phyloP scores from a whole-genome alignment of 805 yeast species.

The Ogataea naganishii region DNA sequence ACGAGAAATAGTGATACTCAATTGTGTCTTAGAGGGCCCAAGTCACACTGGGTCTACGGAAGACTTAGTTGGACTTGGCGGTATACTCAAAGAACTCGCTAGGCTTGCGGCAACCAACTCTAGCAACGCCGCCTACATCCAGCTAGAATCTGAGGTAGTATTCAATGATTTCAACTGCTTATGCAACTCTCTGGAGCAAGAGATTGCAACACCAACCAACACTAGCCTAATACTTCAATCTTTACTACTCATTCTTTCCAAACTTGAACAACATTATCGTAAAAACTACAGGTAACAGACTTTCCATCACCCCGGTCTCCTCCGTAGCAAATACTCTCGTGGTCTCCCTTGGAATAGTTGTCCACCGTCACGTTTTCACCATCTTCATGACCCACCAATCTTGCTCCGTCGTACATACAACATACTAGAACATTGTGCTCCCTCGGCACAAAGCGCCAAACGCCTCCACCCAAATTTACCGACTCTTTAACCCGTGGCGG shows the following conservation, averaged over 20 bases:
- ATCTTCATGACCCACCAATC: conserved; percentile 38
- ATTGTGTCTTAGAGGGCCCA: too few relatives aligned
- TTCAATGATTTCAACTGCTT: too few relatives aligned
- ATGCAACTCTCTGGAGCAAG: too few relatives aligned
- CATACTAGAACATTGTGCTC: conserved; percentile 58
- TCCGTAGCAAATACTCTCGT: conserved; percentile 91
- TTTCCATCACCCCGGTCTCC: conserved; percentile 70
- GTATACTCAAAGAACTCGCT: too few relatives aligned
- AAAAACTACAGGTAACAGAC: conserved; percentile 83
- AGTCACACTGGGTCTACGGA: too few relatives aligned
- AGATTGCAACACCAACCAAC: too few relatives aligned
- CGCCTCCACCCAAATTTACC: conserved; percentile 79
- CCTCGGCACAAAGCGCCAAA: conserved; percentile 77
- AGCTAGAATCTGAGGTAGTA: too few relatives aligned
- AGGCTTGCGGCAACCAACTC: too few relatives aligned
- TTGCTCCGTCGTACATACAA: conserved; percentile 95
- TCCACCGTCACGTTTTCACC: conserved; percentile 21
- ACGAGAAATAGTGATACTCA: too few relatives aligned
- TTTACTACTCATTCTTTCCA: conserved; percentile 37
- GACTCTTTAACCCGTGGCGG: conserved; percentile 39
- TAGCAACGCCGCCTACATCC: too few relatives aligned
- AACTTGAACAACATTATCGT: conserved; percentile 71
- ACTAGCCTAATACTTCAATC: background rate
- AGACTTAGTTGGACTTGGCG: too few relatives aligned
- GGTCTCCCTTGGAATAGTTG: conserved; percentile 54